Conservation (phyloP, 176 grass and related monocot genomes). For the Eleusine indica region DNA sequence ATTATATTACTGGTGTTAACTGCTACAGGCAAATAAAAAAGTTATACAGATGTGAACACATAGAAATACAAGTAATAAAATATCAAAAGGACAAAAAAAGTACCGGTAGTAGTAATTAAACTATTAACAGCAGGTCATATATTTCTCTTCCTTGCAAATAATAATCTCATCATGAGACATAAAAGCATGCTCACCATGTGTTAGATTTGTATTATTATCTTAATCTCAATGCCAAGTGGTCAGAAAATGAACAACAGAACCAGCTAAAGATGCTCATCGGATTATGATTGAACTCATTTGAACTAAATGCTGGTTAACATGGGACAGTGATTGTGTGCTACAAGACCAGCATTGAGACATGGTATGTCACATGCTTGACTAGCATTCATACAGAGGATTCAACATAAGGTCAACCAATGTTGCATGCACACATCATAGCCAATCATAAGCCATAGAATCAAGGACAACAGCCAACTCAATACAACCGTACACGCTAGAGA, state of each 20-base stretch:
- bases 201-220: constrained; percentile 23
- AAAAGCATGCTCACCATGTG: constrained; percentile 17
- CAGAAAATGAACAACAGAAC: constrained; percentile 11
- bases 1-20: background rate
- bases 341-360: constrained; percentile 57
- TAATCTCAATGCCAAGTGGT: constrained; percentile 7
- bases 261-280: constrained; percentile 35
- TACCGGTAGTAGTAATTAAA: background rate
- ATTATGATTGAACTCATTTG: constrained; percentile 37
- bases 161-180: constrained; percentile 6
- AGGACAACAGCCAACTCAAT: constrained; percentile 11
- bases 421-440: constrained; percentile 28
- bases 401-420: constrained; percentile 34
- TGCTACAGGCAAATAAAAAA: constrained; percentile 3
- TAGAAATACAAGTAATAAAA: background rate
- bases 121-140: background rate
- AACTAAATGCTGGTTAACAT: constrained; percentile 48
- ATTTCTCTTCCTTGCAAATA: background rate
- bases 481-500: background rate
- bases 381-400: constrained; percentile 39
- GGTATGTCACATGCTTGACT: constrained; percentile 44
- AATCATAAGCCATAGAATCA: constrained; percentile 38
- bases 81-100: background rate
- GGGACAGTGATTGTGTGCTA: constrained; percentile 51
- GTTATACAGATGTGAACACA: background rate